Base-by-base conservation (phyloP, 2,329 filamentous ascomycete species). In the Calonectria montana region DNA sequence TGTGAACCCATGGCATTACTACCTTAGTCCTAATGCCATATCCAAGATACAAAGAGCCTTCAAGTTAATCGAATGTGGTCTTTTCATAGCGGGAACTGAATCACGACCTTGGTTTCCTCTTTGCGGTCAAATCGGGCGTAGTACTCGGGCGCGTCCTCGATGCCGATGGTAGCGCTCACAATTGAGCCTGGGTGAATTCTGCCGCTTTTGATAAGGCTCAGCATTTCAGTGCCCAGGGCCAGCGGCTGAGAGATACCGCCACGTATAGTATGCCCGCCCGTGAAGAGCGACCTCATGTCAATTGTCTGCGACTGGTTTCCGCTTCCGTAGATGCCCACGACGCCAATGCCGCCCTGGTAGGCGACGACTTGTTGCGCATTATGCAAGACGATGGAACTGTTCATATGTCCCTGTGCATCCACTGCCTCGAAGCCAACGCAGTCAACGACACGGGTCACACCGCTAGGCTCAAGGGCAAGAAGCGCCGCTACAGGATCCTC, bases 401-500 rank as follows among this genome's bases (percentile, higher is more conserved):
- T 47, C 43, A 47, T 47, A 45, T 62, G 35, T 21, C 57, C 35
- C 43, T 41, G n/a, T 7, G 43, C 43, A 47, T 47, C 43, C n/a
- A 47, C 43, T 12, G 43, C 43, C 5, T 47, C 43, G 12, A 25
- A 62, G n/a, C 57, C 57, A 27, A 62, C 57, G 9, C 57, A 62
- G n/a, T 62, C 57, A 16, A 62, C 37, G 9, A 25, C 27, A 18
- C 57, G 57, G 21, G 29, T 37, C n/a, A 62, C 35, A n/a, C 57
- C 57, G 37, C n/a, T 5, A 47, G 43, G 43, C 43, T 47, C 43
- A 47, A 47, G 43, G 21, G 43, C 45, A 16, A 65, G 45, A 16
- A 67, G 59, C 65, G 59, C 37, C 29, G 47, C 53, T 18, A 61
- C 65, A n/a, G 65, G 53, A 47, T 62, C 53, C 35, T 27, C 27